A percentile compares a stretch with the other conserved stretches of the same genome.
Evolutionary conservation across 2,329 filamentous ascomycete species (phyloP).

Genomic region (Hymenoscyphus linearis): DNA sequence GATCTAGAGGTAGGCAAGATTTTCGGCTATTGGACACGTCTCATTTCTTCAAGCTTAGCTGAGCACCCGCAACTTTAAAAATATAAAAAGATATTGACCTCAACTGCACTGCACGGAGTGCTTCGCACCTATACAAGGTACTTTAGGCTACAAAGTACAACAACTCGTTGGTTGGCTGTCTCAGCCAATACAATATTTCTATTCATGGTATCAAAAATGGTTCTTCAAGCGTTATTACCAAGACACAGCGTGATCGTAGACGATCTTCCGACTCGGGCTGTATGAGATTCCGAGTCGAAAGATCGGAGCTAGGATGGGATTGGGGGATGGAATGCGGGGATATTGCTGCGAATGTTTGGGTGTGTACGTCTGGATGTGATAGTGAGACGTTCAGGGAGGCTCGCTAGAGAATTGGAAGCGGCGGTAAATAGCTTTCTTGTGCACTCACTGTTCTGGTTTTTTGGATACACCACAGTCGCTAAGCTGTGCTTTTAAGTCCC

Average conservation of each 20-base stretch:
- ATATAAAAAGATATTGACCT: neutral
- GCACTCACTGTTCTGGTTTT: no score
- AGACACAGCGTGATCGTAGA: neutral
- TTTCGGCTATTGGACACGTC: neutral
- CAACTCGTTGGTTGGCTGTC: neutral
- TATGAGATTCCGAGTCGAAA: neutral
- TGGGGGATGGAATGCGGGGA: neutral
- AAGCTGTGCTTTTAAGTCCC: no score
- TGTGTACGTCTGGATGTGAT: neutral
- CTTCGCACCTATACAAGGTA: no score
- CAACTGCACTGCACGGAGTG: neutral
- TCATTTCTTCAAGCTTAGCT: neutral
- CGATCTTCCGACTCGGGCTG: conserved; percentile 4
- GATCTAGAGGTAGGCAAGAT: neutral
- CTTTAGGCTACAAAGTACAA: no score
- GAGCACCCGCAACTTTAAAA: neutral
- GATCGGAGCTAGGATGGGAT: neutral
- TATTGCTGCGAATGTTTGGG: conserved; percentile 6
- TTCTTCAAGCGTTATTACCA: conserved; percentile 2
- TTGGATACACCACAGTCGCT: no score
- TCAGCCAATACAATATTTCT: neutral
- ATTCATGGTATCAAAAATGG: neutral
- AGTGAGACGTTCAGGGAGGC: neutral
- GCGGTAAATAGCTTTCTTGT: no score
- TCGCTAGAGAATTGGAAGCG: neutral